Base-by-base conservation (phyloP, 768 basidiomycete genomes). In the Mycena kentingensis region DNA sequence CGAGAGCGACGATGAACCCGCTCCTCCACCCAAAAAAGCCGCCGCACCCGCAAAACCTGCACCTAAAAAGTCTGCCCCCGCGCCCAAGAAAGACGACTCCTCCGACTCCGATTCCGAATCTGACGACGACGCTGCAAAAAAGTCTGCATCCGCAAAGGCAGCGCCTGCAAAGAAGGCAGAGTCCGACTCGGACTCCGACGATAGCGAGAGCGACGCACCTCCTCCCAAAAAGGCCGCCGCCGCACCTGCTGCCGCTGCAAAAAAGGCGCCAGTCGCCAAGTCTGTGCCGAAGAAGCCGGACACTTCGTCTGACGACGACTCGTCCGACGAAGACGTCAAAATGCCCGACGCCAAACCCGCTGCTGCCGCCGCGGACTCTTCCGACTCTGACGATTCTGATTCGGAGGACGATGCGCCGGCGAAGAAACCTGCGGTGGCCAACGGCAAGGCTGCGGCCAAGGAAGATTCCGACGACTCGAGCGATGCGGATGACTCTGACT, bases 401-500 rank as follows among this genome's bases (percentile, higher is more conserved):
- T 58, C 63, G 24, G 68, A 68, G 19, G 66, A 67, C 18, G 63
- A 67, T 39, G 60, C 65, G 16, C 57, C 55, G 32, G 52, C 69
- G 18, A 69, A 71, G 52, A 69, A 73, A 46, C 66, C 63, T 28
- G 51, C 60, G n/a, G 41, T 19, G 5, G 21, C 8, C 5, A 25
- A 25, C 25, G 21, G 21, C 13, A 19, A 63, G 65, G 52, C 63
- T 65, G 24, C 55, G 61, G 43, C 46, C 19, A 34, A 39, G 7
- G 36, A 52, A 35, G 45, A 32, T 15, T 59, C 58, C 34, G 45
- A 52, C 49, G 45, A 65, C 48, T 46, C 63, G 51, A 35, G 61
- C 51, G 62, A 66, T 29, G 62, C 59, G 48, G 65, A 65, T 42
- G 67, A 67, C 43, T 63, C 63, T 19, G 78, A 80, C 54, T 73